A percentile compares a stretch with the other conserved stretches of the same genome.
Evolutionary conservation across 2,329 filamentous ascomycete genomes (phyloP).

Genomic region (Trichoderma sp.): DNA sequence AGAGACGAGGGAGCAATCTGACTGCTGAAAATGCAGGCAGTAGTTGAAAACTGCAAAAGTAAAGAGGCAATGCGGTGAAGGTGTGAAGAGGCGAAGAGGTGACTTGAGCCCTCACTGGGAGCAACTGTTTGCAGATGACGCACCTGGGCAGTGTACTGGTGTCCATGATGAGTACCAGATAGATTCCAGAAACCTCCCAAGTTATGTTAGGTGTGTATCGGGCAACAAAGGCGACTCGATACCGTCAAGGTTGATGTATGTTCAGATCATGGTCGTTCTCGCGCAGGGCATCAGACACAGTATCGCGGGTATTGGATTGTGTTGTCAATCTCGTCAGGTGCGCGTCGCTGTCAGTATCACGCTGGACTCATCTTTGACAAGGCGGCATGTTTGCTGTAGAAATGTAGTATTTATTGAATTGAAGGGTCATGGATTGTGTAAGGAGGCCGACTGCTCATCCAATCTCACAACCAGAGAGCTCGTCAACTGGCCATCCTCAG

Average conservation of each 20-base stretch:
- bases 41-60: background rate
- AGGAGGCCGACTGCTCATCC: background rate
- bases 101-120: background rate
- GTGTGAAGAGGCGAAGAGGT: background rate
- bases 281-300: background rate
- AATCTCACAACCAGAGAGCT: background rate
- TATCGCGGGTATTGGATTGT: background rate
- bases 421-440: too few species aligned
- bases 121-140: background rate
- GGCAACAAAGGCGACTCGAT: background rate
- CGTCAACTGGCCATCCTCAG: background rate
- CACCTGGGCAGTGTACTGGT: background rate
- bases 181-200: background rate
- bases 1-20: too few species aligned
- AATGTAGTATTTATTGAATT: background rate
- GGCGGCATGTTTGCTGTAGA: background rate
- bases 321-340: background rate
- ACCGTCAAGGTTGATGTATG: background rate
- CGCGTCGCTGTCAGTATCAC: background rate
- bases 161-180: background rate
- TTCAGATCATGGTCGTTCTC: background rate
- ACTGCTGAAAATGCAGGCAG: too few species aligned
- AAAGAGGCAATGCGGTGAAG: background rate
- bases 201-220: background rate
- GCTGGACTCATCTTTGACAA: background rate